Base-by-base conservation (phyloP, 306 rosid species). In the Prunus padus region DNA sequence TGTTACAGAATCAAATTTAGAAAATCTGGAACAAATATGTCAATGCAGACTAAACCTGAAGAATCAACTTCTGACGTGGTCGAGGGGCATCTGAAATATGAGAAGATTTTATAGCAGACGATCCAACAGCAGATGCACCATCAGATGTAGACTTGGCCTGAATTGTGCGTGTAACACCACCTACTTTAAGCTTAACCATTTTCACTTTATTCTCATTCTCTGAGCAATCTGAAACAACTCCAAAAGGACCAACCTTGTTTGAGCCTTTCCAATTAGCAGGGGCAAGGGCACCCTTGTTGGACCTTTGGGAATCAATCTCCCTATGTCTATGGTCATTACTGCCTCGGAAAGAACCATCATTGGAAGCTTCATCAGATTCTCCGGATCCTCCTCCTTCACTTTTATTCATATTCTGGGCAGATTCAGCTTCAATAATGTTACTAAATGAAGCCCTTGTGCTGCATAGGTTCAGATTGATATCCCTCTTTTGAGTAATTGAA, bases 321-420 rank as follows among this genome's bases (percentile, higher is more conserved):
- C 52, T 47, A 65, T 83, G 66, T 42, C 31, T 52, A 28, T 79
- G 83, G 65, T 79, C 78, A 1, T 56, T 75, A 75, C 86, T 83
- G 77, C 83, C 81, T 42, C 69, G 75, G 49, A 75, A 79, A 65
- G 81, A 75, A 57, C 74, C 71, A 70, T 65, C 68, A 67, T 69
- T 69, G 6, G 86, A 83, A 75, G 78, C 78, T 74, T 83, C 86
- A 75, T 83, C 86, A 37, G 86, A 83, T 63, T 79, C 86, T 55
- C 65, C 78, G 2, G 67, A 75, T n/a, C 75, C 80, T 37, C 77
- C 86, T 65, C 77, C 81, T 22, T 55, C 86, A 69, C 54, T 10
- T 54, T 60, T 81, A 2, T 40, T 67, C 67, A 76, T 57, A 72
- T 66, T 82, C 77, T 62, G 77, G 44, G 65, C 69, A 68, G 59